Evolutionary conservation across 257 asterid genomes (phyloP), one percentile per base, ranked within the genome.

Genomic region (Salvia rosmarinus): DNA sequence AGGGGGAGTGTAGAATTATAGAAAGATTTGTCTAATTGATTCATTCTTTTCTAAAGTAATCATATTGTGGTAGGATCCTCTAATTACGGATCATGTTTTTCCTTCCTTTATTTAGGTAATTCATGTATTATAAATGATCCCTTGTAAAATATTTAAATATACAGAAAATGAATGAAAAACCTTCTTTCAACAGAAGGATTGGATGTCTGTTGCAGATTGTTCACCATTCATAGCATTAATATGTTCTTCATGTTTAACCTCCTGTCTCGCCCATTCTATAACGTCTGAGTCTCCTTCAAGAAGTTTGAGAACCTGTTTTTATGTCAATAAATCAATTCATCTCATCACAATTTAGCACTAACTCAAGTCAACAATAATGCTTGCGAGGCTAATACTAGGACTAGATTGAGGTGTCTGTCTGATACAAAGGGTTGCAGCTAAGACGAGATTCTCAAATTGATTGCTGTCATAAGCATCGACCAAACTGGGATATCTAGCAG

Each of bases 401-500:
- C 96, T 88, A 61, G 81, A 75, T 69, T 76, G 85, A 39, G 97
- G 86, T 42, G 82, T 68, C 32, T 75, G 74, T 71, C 92, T 86
- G 76, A 89, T 85, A 76, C 97, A 91, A 42, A 91, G 93, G 58
- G 79, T 71, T 67, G 97, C 95, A 44, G 96, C 89, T 61, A 84
- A 75, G 63, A 83, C 87, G 80, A 81, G 66, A 56, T 66, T 82
- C 86, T 91, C 93, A 60, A 89, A 81, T 72, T 87, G 88, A 57
- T 85, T 88, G 21, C 43, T 64, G 59, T 86, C 85, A 73, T 67
- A 85, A 21, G 83, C 76, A 69, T 76, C 65, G 34, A 37, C 72
- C 80, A 91, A 73, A 63, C 75, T 80, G 10, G 87, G 87, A 76
- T n/a, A n/a, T 91, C 97, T 66, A 74, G 83, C 83, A 91, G 64